Base-by-base conservation (phyloP, 768 basidiomycete genomes). In the Naganishia friedmannii region DNA sequence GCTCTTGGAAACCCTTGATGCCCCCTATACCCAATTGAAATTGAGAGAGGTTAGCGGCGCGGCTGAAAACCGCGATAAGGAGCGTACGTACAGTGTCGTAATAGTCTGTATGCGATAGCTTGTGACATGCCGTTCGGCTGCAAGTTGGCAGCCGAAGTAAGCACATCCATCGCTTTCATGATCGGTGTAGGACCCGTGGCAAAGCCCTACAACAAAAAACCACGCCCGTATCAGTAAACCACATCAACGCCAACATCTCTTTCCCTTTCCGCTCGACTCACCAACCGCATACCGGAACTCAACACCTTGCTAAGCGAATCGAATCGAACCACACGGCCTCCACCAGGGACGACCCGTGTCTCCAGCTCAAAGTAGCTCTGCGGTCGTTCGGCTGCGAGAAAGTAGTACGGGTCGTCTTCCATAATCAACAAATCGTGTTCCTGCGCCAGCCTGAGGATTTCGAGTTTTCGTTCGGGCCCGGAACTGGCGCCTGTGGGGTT, bases 401-500 rank as follows among this genome's bases (percentile, higher is more conserved):
- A 93, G 82, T 92, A 72, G 46, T 72, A 72, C 21, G 71, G 71
- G 23, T 72, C 71, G 58, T 72, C 71, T 37, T 72, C 71, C 13
- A 72, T 0, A 76, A 96, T 90, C 66, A 95, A 79, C 73, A 95
- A 86, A 75, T 90, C 85, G 78, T 92, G 85, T 75, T 90, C 85
- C 69, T 85, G 84, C 17, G 89, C 88, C 19, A 95, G 84, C 71
- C 84, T 82, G 29, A 95, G 85, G 8, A 92, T 86, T 78, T 76
- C 80, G 13, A 79, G 88, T 87, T 79, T 86, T 83, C 93, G 86
- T 67, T 88, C 86, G 48, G 86, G 80, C 2, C 89, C 85, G 6
- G 89, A 86, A 3, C 92, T 92, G 78, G 86, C 87, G 0, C 93
- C 93, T 9, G 89, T 90, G 3, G 92, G 93, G 79, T 94, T 94